Percentiles rank a stretch among this genome's conserved stretches.
Conservation (phyloP, 1,284 basidiomycete genomes). For the Irpex sp. region DNA sequence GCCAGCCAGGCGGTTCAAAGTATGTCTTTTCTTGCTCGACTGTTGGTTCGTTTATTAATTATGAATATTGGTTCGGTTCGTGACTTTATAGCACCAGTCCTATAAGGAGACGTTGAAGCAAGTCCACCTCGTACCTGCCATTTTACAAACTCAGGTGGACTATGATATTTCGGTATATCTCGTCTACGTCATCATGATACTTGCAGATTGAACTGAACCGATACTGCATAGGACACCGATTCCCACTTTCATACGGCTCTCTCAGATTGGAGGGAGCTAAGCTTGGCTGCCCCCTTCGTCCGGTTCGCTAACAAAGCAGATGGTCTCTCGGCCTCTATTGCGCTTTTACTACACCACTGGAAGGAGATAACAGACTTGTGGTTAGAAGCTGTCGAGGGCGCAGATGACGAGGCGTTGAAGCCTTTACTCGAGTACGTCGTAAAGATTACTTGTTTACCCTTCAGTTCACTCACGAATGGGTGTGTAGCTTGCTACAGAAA, state of each 20-base stretch:
- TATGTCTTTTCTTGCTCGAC: slow-evolving; percentile 13
- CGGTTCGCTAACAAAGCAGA: slow-evolving; percentile 60
- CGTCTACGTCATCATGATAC: not conserved
- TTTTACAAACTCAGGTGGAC: slow-evolving; percentile 54
- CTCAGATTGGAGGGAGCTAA: slow-evolving; percentile 74
- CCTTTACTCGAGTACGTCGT: slow-evolving; percentile 67
- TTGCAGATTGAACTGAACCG: not conserved
- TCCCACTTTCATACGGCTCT: slow-evolving; percentile 72
- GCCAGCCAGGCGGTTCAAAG: slow-evolving; percentile 37
- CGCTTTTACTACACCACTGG: slow-evolving; percentile 81
- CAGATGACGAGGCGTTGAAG: slow-evolving; percentile 67
- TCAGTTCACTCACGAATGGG: slow-evolving; percentile 10
- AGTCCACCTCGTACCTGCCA: slow-evolving; percentile 68
- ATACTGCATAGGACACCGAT: slow-evolving; percentile 56
- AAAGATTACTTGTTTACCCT: not conserved
- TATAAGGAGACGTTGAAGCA: slow-evolving; percentile 63
- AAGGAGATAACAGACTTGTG: slow-evolving; percentile 61
- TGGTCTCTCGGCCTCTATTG: slow-evolving; percentile 71
- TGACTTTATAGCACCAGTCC: slow-evolving; percentile 58
- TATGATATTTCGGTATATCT: slow-evolving; percentile 54
- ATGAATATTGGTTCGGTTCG: not conserved
- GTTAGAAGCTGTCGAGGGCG: slow-evolving; percentile 47
- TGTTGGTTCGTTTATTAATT: not conserved
- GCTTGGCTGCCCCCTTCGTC: slow-evolving; percentile 75
- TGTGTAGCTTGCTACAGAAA: slow-evolving; percentile 66